phyloP scores from a whole-genome alignment of 352 stramenopile genomes.

The Globisporangium echinulatum region DNA sequence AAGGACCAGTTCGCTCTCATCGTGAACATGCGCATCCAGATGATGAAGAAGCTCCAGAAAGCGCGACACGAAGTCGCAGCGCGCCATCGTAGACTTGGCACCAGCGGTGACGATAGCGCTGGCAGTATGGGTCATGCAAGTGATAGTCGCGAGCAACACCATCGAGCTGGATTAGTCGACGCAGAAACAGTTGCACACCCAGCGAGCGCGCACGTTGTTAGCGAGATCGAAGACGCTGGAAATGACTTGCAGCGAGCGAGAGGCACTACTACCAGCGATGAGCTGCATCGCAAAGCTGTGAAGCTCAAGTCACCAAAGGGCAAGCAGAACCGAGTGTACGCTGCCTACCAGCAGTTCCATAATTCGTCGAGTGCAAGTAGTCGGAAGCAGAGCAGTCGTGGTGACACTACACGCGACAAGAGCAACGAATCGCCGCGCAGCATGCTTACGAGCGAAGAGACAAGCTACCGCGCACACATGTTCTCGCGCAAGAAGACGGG shows the following conservation, averaged over 20 bases:
- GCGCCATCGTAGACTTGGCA: constrained; percentile 6
- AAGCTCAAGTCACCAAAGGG: constrained; percentile 10
- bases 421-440: constrained; percentile 12
- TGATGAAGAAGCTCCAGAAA: constrained; percentile 52
- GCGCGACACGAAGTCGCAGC: constrained; percentile 31
- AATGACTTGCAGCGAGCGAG: neutral
- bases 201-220: too few relatives aligned
- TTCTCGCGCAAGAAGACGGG: constrained; percentile 64
- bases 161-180: neutral
- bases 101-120: neutral
- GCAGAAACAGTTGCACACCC: too few relatives aligned
- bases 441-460: constrained; percentile 63
- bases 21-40: constrained; percentile 66
- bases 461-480: constrained; percentile 44
- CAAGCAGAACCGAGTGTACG: constrained; percentile 30
- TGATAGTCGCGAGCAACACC: neutral
- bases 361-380: neutral
- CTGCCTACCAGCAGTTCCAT: neutral
- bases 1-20: constrained; percentile 54
- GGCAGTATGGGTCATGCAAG: constrained; percentile 3
- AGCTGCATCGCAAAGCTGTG: neutral
- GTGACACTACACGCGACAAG: neutral
- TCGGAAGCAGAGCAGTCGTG: neutral
- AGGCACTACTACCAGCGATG: neutral
- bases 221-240: neutral